phyloP scores from a whole-genome alignment of 148 eudicot species.

The Euryodendron excelsum region DNA sequence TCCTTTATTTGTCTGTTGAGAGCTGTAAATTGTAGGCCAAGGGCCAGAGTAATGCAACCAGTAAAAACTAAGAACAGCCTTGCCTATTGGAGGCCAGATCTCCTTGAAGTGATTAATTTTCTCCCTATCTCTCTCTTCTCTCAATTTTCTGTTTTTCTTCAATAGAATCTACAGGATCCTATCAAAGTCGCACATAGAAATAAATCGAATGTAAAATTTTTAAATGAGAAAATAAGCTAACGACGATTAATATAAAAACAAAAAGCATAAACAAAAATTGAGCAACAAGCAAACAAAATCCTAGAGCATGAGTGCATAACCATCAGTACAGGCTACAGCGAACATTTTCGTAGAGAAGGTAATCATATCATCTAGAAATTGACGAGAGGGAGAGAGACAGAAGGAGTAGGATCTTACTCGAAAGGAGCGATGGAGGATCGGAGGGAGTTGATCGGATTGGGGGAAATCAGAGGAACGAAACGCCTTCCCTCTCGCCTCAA shows the following conservation, averaged over 20 bases:
- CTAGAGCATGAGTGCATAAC: not conserved
- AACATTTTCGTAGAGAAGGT: not conserved
- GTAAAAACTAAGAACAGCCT: too few relatives aligned
- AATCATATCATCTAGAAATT: not conserved
- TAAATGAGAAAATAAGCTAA: not conserved
- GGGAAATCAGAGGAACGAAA: slow-evolving; percentile 12
- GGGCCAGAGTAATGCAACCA: too few relatives aligned
- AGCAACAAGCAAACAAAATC: not conserved
- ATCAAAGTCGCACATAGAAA: not conserved
- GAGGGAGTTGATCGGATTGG: slow-evolving; percentile 15
- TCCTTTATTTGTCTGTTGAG: too few relatives aligned
- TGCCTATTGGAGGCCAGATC: too few relatives aligned
- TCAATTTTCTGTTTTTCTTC: not conserved
- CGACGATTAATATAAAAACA: not conserved
- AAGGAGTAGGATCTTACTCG: slow-evolving; percentile 8
- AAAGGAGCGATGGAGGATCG: slow-evolving; percentile 21
- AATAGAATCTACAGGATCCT: too few relatives aligned
- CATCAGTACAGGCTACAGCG: not conserved
- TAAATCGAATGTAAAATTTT: not conserved
- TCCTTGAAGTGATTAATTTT: too few relatives aligned
- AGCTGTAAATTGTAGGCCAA: too few relatives aligned
- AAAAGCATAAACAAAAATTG: not conserved
- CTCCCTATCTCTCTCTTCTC: too few relatives aligned
- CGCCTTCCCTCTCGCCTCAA: slow-evolving; percentile 25
- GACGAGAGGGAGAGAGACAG: too few relatives aligned